A percentile compares a stretch with the other conserved stretches of the same genome.
These are phyloP conservation scores for Pisolithus microcarpus DNA, from an alignment of 768 basidiomycete genomes.

Conservation along the genomic window DNA sequence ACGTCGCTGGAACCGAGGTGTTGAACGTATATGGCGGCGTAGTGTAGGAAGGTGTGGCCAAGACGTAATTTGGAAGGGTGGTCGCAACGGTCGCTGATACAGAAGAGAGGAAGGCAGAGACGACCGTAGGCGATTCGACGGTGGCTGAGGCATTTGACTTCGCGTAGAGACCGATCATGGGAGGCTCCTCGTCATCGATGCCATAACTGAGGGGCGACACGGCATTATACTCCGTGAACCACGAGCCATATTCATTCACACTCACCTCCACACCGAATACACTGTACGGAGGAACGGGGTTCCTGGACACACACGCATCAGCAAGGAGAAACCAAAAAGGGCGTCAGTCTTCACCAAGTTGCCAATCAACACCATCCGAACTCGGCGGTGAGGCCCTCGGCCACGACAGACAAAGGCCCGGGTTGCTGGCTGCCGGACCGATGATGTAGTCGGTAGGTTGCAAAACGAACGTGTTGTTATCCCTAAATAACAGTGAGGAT, in stretches of 20 bases:
- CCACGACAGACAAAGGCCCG: slow-evolving; percentile 68
- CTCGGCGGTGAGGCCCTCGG: slow-evolving; percentile 59
- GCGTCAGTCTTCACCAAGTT: slow-evolving; percentile 46
- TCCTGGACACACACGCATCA: slow-evolving; percentile 29
- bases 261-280: slow-evolving; percentile 71
- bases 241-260: background rate
- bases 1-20: slow-evolving; percentile 48
- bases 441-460: slow-evolving; percentile 75
- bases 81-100: slow-evolving; percentile 59
- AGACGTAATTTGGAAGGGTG: slow-evolving; percentile 62
- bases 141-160: slow-evolving; percentile 40
- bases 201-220: slow-evolving; percentile 48
- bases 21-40: slow-evolving; percentile 66
- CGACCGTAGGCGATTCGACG: slow-evolving; percentile 33
- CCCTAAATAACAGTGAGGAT: slow-evolving; percentile 9
- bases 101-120: slow-evolving; percentile 51
- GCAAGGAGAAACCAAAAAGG: background rate
- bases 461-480: slow-evolving; percentile 43
- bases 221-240: background rate
- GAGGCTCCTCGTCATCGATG: slow-evolving; percentile 65
- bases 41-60: slow-evolving; percentile 57
- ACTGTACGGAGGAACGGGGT: slow-evolving; percentile 66
- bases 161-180: slow-evolving; percentile 71
- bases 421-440: slow-evolving; percentile 57
- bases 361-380: slow-evolving; percentile 77